These are phyloP conservation scores for Setaria viridis DNA, from an alignment of 202 grass and related monocot species.

Conservation along the genomic window DNA sequence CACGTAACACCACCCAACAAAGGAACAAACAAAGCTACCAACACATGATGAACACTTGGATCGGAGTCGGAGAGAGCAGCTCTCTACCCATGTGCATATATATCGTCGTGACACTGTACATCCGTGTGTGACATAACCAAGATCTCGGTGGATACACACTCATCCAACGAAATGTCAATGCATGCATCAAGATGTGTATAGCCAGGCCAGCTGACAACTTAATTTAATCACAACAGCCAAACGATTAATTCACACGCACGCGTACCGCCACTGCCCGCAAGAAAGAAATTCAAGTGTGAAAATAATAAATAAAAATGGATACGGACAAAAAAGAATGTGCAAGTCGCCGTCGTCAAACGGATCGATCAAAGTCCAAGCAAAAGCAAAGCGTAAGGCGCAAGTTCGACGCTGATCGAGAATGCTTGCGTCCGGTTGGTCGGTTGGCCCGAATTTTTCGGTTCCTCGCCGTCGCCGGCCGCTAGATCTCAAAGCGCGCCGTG, in stretches of 20 bases:
- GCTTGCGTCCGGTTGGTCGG: neutral
- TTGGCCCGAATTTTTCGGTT: neutral
- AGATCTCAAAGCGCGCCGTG: neutral
- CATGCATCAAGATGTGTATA: neutral
- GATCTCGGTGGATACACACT: neutral
- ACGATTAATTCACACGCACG: neutral
- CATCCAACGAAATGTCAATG: neutral
- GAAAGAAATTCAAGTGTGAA: neutral
- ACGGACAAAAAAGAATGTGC: neutral
- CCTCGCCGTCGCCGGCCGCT: neutral
- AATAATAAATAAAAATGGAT: neutral
- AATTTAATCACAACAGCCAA: neutral
- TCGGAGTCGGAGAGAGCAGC: no score
- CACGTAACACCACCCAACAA: neutral
- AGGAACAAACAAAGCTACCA: neutral
- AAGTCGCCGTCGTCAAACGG: neutral
- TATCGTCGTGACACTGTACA: neutral
- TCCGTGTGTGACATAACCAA: neutral
- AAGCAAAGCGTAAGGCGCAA: neutral
- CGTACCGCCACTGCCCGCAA: neutral
- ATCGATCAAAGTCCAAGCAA: neutral
- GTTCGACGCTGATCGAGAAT: neutral
- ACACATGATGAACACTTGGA: neutral
- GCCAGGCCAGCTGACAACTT: neutral
- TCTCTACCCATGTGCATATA: neutral